Evolutionary conservation across 495 filamentous ascomycete species (phyloP).

Genomic region (Recurvomyces mirabilis): DNA sequence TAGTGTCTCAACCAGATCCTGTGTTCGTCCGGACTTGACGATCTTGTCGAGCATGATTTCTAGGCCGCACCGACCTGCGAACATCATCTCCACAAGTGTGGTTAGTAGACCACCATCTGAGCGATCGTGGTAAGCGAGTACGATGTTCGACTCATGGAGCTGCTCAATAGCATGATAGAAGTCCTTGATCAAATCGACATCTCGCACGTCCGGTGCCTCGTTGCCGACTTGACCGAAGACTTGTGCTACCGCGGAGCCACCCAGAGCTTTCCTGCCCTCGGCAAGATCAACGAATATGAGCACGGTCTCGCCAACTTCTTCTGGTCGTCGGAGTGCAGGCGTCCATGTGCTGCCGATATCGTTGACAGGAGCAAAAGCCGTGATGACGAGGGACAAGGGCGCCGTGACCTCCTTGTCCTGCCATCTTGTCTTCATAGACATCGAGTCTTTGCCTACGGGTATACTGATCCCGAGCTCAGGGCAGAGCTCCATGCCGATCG

Average conservation of each 20-base stretch:
- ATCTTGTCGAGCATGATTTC: conserved; percentile 74
- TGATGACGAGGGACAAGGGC: conserved; percentile 79
- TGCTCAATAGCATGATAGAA: conserved; percentile 84
- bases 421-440: conserved; percentile 98
- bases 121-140: conserved; percentile 89
- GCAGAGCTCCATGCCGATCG: conserved; percentile 80
- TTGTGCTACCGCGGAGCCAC: conserved; percentile 87
- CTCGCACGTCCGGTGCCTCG: conserved; percentile 73
- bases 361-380: conserved; percentile 74
- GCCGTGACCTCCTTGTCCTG: conserved; percentile 87
- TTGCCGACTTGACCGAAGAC: conserved; percentile 80
- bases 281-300: conserved; percentile 89
- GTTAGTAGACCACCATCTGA: conserved; percentile 92
- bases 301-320: conserved; percentile 82
- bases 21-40: conserved; percentile 36
- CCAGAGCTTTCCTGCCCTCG: conserved; percentile 61
- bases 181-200: conserved; percentile 71
- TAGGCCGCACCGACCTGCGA: conserved; percentile 84
- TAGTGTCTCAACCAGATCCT: conserved; percentile 59
- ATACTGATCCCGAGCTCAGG: conserved; percentile 79
- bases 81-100: conserved; percentile 93
- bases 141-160: conserved; percentile 73
- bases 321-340: conserved; percentile 65
- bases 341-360: conserved; percentile 85
- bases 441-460: conserved; percentile 94